Base-by-base conservation (phyloP, 176 grass and related monocot species). In the Miscanthus lutarioriparius region DNA sequence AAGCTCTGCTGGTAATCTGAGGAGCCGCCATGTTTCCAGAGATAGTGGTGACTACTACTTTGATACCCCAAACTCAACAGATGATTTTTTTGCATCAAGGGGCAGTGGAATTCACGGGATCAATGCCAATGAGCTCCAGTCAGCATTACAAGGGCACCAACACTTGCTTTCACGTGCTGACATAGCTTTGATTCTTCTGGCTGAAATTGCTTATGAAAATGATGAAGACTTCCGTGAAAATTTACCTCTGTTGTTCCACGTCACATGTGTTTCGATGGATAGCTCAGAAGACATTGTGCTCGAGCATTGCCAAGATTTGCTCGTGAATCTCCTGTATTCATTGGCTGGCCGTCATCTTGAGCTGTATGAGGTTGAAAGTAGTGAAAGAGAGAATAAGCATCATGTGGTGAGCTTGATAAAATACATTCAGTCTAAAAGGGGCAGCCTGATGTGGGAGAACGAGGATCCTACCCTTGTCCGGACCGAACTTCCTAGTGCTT, bases 201-300 rank as follows among this genome's bases (percentile, higher is more conserved):
- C 96, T 62, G 96, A 98, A 94, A 98, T 98, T 74, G 96, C 91
- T 2, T 98, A 98, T 68, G 96, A 98, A 80, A 98, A 98, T 86
- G 96, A 98, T 35, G 96, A 98, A 51, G 96, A 95, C 75, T 98
- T 98, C 30, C 96, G 96, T 71, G 96, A 98, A 83, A 95, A 98
- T 83, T 89, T 98, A 83, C 93, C 96, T 25, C 73, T 98, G 69
- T 83, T 98, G 27, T 98, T 98, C 87, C 93, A 98, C 86, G 93
- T 98, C 75, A 98, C 91, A 10, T 98, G 96, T 81, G 96, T 98
- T 86, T 98, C 96, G 0, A 95, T 98, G 96, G 93, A 98, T 89
- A 98, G 96, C 77, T 95, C 96, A 74, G 96, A 98, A 77, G 96
- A 98, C 84, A 95, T 98, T 80, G 96, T 98, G 74, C 96, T 98